Base-by-base conservation (phyloP, 176 grass and related monocot genomes). In the Carex parvula region DNA sequence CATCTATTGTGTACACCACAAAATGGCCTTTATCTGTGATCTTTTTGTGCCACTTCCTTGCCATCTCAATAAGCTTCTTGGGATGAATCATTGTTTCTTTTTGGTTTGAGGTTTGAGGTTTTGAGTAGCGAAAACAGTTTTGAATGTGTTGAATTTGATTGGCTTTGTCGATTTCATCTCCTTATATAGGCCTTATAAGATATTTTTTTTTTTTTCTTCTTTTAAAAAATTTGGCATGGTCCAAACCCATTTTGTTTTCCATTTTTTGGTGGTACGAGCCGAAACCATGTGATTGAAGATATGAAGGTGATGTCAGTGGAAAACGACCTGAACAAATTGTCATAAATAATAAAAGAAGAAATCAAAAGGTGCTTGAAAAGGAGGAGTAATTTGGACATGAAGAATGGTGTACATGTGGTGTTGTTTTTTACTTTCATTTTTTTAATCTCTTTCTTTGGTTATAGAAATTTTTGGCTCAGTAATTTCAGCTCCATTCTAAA, bases 41-140 rank as follows among this genome's bases (percentile, higher is more conserved):
- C 14, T 81, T 89, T 75, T 79, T 89, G 67, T 90, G 84, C 88
- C 84, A 90, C 57, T 87, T 87, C 71, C 81, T 86, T 41, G 85
- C 84, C 70, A 80, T 87, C 22, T 90, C 65, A 29, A 90, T 80
- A 30, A 90, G 62, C 70, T 79, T 90, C 63, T 81, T 90, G 2
- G 85, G 79, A 82, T 87, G 76, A 82, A 82, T 82, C 85, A 82
- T 87, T 12, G 17, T 77, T 70, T 80, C 50, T 56, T 11, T 81
- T 81, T 71, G 41, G n/a, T 22, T 81, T 86, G n/a, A n/a, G n/a
- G n/a, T n/a, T n/a, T n/a, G n/a, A n/a, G n/a, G n/a, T n/a, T n/a
- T n/a, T n/a, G 85, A 59, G 63, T 42, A 72, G 20, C 8, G 18
- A 81, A 44, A 62, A 42, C 2, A 35, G 58, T 48, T 81, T 81